Percentiles rank a stretch among this genome's conserved stretches.
phyloP scores from a whole-genome alignment of 768 basidiomycete genomes.

The Peribolospora kevripleyi region DNA sequence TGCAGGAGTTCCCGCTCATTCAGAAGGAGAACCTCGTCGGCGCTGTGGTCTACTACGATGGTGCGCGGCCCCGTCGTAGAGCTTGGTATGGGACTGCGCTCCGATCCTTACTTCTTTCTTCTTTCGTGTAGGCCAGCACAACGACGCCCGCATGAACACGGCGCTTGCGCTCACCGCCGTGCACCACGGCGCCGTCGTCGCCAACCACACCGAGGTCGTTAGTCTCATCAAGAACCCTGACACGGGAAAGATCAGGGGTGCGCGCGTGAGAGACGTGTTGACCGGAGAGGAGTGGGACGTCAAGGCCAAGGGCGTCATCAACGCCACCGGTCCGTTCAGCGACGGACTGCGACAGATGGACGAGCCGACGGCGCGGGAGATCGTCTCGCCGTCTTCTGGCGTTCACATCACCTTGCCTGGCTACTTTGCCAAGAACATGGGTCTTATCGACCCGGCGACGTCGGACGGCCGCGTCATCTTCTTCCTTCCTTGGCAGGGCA shows the following conservation, averaged over 20 bases:
- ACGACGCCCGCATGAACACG: constrained; percentile 95
- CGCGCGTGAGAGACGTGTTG: constrained; percentile 51
- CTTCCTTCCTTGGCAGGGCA: constrained; percentile 97
- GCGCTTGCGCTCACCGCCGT: constrained; percentile 86
- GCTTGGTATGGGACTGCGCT: neutral
- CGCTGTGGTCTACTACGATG: constrained; percentile 91
- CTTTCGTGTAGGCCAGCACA: constrained; percentile 57
- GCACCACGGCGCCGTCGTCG: constrained; percentile 60
- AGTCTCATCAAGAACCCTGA: constrained; percentile 35
- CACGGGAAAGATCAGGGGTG: constrained; percentile 37
- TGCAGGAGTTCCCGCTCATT: constrained; percentile 90
- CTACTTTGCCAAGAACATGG: constrained; percentile 78
- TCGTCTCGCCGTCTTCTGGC: constrained; percentile 78
- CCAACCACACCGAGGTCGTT: constrained; percentile 75
- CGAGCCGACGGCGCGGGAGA: constrained; percentile 32
- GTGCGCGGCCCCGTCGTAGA: constrained; percentile 23
- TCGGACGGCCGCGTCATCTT: constrained; percentile 95
- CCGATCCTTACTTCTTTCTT: neutral
- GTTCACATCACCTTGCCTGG: constrained; percentile 91
- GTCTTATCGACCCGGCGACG: constrained; percentile 79
- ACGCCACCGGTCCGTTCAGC: constrained; percentile 86
- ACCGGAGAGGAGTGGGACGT: constrained; percentile 63
- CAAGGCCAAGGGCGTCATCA: constrained; percentile 71
- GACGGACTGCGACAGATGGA: constrained; percentile 67
- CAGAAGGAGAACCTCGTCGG: constrained; percentile 78